phyloP scores from a whole-genome alignment of 2,329 filamentous ascomycete genomes.

The Trichoderma gracile region DNA sequence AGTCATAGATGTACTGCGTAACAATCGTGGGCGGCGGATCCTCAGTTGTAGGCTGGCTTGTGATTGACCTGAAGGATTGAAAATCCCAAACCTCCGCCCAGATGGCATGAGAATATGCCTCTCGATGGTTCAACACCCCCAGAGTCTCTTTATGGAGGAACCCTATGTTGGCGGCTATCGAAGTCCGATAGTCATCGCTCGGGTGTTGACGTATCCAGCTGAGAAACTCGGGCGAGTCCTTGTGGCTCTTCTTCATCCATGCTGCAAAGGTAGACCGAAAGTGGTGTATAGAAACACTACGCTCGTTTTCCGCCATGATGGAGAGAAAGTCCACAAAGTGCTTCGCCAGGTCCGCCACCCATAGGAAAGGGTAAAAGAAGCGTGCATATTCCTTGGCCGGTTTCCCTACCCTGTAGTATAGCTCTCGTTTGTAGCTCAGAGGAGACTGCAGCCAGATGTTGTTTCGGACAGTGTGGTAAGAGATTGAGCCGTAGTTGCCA shows the following conservation, averaged over 20 bases:
- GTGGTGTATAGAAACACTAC: constrained; percentile 51
- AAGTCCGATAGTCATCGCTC: constrained; percentile 61
- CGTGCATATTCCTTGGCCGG: constrained; percentile 62
- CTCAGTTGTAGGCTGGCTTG: constrained; percentile 6
- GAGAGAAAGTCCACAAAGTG: constrained; percentile 68
- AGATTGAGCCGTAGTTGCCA: constrained; percentile 60
- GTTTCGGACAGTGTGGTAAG: constrained; percentile 48
- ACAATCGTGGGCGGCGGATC: constrained; percentile 57
- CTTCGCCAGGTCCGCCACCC: constrained; percentile 71
- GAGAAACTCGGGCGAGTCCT: constrained; percentile 43
- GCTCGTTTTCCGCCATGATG: constrained; percentile 34
- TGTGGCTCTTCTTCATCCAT: constrained; percentile 57
- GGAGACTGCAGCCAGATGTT: constrained; percentile 66
- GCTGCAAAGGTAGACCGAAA: constrained; percentile 59
- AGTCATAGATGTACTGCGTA: constrained; percentile 66
- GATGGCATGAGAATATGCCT: constrained; percentile 45
- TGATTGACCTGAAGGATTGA: constrained; percentile 34
- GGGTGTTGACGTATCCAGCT: constrained; percentile 56
- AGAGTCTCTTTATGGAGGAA: constrained; percentile 67
- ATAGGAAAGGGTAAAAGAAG: constrained; percentile 65
- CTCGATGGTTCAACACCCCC: constrained; percentile 45
- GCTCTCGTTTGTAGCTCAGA: constrained; percentile 40
- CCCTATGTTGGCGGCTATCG: constrained; percentile 58
- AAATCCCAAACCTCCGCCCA: constrained; percentile 55
- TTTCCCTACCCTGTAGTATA: constrained; percentile 64